Percentiles rank a stretch among this genome's conserved stretches.
Conservation (phyloP, 192 early-diverging fungal species). For the Phlyctochytrium bullatum region DNA sequence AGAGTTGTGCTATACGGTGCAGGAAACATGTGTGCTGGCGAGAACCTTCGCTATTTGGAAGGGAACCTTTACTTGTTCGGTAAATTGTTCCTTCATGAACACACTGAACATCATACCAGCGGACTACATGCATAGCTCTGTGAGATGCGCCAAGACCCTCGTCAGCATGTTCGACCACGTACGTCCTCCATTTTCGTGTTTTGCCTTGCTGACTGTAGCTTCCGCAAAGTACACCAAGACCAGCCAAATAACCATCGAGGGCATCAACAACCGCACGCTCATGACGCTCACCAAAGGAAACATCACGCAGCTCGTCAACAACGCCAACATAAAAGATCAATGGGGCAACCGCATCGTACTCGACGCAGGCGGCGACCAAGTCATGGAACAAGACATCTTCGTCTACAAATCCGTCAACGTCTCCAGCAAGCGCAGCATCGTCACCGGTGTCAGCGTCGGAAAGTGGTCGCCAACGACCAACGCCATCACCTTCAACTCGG, state of each 20-base stretch:
- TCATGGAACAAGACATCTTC: conserved; percentile 3
- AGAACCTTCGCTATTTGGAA: not conserved
- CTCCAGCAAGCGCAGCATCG: not conserved
- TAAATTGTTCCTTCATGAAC: not conserved
- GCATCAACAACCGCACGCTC: not conserved
- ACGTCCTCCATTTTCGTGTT: not conserved
- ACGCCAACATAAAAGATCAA: not conserved
- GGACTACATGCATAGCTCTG: not conserved
- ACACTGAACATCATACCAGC: not conserved
- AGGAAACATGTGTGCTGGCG: not conserved
- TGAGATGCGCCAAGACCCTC: not conserved
- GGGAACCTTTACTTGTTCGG: not conserved
- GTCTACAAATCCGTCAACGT: not conserved
- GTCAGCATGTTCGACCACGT: not conserved
- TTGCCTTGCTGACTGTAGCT: not conserved
- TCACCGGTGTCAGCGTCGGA: not conserved
- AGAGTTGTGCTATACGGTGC: not conserved
- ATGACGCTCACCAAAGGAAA: not conserved
- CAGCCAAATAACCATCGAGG: not conserved
- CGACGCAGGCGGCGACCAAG: not conserved
- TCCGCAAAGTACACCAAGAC: not conserved
- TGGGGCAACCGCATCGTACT: not conserved
- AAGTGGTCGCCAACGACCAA: not conserved
- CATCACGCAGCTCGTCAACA: conserved; percentile 7
- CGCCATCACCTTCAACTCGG: not conserved